phyloP scores from a whole-genome alignment of 306 rosid genomes.

The Lupinus albus region DNA sequence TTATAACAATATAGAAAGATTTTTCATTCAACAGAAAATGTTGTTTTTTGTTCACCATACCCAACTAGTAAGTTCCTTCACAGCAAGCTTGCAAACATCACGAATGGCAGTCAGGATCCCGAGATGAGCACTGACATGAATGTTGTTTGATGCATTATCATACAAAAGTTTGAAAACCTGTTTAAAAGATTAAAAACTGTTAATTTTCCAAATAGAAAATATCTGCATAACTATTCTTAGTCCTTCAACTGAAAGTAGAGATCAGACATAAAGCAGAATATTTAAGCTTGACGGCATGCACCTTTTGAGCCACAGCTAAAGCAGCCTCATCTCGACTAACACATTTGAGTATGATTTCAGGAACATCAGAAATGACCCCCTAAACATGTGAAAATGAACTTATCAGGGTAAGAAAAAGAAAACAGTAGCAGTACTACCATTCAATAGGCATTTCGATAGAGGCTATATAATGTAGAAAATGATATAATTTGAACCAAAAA shows the following conservation, averaged over 20 bases:
- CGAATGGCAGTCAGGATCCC: slow-evolving; percentile 89
- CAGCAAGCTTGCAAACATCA: slow-evolving; percentile 99
- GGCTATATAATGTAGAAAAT: not conserved
- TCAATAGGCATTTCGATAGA: not conserved
- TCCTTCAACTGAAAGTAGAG: slow-evolving; percentile 16
- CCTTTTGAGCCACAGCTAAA: slow-evolving; percentile 98
- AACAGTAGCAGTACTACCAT: slow-evolving; percentile 2
- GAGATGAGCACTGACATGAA: slow-evolving; percentile 79
- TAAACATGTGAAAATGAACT: slow-evolving; percentile 29
- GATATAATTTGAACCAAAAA: slow-evolving; percentile 11
- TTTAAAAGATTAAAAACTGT: slow-evolving; percentile 9
- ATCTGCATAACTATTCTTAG: not conserved
- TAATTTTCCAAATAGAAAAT: slow-evolving; percentile 18
- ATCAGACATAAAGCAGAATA: slow-evolving; percentile 10
- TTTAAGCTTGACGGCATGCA: slow-evolving; percentile 27
- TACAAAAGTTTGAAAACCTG: slow-evolving; percentile 89
- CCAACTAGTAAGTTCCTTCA: slow-evolving; percentile 95
- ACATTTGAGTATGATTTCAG: slow-evolving; percentile 88
- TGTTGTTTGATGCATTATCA: slow-evolving; percentile 72
- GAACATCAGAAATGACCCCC: slow-evolving; percentile 88
- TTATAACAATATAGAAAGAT: not conserved
- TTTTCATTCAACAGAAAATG: not conserved
- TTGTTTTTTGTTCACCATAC: slow-evolving; percentile 50
- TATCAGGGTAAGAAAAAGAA: not conserved
- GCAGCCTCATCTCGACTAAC: slow-evolving; percentile 99